phyloP scores from a whole-genome alignment of 768 basidiomycete genomes.

The Rhodotorula taiwanensis region DNA sequence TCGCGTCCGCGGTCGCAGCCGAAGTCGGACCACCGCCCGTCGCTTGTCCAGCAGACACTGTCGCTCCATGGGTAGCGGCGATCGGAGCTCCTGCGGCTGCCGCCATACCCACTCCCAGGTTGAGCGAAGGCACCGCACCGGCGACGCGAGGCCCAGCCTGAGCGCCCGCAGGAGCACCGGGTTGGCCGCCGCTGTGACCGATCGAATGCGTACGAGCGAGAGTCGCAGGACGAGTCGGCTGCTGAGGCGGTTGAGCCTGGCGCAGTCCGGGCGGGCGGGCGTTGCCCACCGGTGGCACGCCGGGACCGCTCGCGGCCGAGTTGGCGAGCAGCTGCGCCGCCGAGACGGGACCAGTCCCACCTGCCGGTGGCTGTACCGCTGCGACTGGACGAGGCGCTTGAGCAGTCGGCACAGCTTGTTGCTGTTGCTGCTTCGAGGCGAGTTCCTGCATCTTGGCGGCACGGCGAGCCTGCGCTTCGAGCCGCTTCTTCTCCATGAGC shows the following conservation, averaged over 20 bases:
- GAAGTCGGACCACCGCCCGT: no score
- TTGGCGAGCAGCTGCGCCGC: not conserved
- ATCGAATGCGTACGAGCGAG: no score
- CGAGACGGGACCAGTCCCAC: no score
- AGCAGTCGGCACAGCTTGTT: no score
- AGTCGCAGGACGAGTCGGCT: no score
- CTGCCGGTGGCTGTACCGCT: no score
- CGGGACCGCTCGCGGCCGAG: not conserved
- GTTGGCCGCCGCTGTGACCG: not conserved
- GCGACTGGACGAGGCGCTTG: no score
- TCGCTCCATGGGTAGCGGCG: no score
- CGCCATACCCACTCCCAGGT: not conserved
- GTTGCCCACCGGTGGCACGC: not conserved
- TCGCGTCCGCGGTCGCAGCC: no score
- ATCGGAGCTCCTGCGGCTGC: no score
- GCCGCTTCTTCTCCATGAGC: not conserved
- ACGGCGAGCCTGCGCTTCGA: not conserved
- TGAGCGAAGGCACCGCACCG: not conserved
- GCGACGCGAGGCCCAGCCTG: not conserved
- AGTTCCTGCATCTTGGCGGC: not conserved
- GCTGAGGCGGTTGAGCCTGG: not conserved
- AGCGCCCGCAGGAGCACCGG: no score
- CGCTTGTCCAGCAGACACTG: no score
- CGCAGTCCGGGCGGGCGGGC: not conserved
- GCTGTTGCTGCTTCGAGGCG: not conserved